Conservation (phyloP, 345 rosid genomes). For the Rhodamnia argentea region DNA sequence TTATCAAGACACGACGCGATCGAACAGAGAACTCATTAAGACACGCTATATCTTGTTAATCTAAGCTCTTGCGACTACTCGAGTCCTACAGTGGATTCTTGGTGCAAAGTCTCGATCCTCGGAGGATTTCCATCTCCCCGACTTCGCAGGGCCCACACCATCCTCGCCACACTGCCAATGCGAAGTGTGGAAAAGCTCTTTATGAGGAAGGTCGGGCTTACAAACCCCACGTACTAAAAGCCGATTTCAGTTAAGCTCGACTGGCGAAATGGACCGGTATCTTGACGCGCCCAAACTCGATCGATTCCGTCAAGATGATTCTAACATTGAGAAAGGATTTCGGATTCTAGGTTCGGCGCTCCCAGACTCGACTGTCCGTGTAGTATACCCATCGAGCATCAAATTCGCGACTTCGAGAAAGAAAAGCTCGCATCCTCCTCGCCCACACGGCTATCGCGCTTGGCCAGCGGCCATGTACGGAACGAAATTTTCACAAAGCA, state of each 20-base stretch:
- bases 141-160: background rate
- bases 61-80: background rate
- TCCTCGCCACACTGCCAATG: accelerated
- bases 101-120: background rate
- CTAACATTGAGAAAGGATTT: background rate
- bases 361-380: accelerated
- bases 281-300: background rate
- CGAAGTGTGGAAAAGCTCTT: background rate
- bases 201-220: background rate
- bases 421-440: background rate
- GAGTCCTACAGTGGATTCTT: accelerated
- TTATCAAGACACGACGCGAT: too few species aligned
- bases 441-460: too few species aligned
- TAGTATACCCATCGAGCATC: background rate
- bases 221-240: background rate
- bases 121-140: background rate
- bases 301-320: background rate
- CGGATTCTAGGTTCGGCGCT: background rate
- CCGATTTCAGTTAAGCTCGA: too few species aligned
- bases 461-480: background rate
- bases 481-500: background rate
- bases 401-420: background rate
- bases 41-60: accelerated
- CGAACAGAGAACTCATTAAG: accelerated
- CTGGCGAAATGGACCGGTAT: too few species aligned